Conservation (phyloP, 208 protist species). For the Angomonas ambiguus region DNA sequence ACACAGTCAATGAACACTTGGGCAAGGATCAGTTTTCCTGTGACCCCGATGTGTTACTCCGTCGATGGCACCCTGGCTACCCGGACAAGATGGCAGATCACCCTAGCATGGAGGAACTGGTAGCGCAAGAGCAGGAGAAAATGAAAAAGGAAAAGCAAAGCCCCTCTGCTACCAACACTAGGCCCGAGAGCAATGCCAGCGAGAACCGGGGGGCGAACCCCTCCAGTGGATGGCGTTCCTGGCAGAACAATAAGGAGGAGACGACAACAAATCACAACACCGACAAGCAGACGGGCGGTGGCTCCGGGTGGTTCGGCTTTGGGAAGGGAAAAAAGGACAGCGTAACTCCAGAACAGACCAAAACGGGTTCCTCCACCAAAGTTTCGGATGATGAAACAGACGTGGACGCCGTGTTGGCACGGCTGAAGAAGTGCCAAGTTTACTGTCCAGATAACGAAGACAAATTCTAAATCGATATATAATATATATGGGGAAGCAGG, state of each 20-base stretch:
- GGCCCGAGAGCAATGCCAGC: neutral
- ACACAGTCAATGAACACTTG: slow-evolving; percentile 76
- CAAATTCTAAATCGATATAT: neutral
- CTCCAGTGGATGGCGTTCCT: neutral
- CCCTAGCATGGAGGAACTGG: slow-evolving; percentile 58
- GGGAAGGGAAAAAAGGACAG: neutral
- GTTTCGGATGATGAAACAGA: slow-evolving; percentile 47
- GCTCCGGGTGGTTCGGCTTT: slow-evolving; percentile 3
- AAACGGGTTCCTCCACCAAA: slow-evolving; percentile 11
- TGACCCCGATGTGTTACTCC: slow-evolving; percentile 60
- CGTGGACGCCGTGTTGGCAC: slow-evolving; percentile 44
- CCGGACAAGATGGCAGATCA: slow-evolving; percentile 77
- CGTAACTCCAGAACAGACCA: neutral
- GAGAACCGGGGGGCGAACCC: neutral
- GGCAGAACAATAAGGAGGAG: neutral
- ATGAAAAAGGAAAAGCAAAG: slow-evolving; percentile 5
- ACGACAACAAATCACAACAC: slow-evolving; percentile 1
- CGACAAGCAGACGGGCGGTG: neutral
- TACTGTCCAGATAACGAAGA: slow-evolving; percentile 78
- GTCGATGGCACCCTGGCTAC: slow-evolving; percentile 85
- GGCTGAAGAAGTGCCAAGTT: slow-evolving; percentile 68
- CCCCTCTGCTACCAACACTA: neutral
- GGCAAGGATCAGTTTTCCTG: slow-evolving; percentile 76
- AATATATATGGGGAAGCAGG: neutral
- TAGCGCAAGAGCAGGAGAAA: slow-evolving; percentile 21